Percentiles rank a stretch among this genome's conserved stretches.
Conservation (phyloP, 768 basidiomycete genomes). For the Agrocybe chaxingu region DNA sequence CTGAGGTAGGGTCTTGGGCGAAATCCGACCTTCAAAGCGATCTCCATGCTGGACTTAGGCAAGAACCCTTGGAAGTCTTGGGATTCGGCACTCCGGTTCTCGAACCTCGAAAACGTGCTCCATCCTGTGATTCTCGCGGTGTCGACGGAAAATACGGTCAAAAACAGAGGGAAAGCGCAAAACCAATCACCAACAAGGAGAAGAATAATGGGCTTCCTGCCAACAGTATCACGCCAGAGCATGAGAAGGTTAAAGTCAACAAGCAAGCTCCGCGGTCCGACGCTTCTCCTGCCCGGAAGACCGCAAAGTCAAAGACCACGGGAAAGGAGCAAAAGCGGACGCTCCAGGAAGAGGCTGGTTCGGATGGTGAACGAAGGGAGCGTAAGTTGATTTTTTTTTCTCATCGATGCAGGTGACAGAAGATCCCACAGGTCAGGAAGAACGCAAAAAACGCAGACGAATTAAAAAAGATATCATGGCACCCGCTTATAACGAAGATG, state of each 20-base stretch:
- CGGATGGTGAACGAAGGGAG: slow-evolving; percentile 17
- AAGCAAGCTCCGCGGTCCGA: too few species aligned
- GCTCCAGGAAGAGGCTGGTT: not conserved
- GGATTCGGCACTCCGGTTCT: slow-evolving; percentile 57
- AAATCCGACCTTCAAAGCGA: not conserved
- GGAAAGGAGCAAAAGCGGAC: not conserved
- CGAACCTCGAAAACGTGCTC: slow-evolving; percentile 35
- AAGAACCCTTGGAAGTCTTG: slow-evolving; percentile 13
- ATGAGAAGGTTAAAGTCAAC: too few species aligned
- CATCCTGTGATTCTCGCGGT: not conserved
- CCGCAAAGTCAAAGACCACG: too few species aligned
- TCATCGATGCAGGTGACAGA: too few species aligned
- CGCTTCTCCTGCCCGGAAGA: too few species aligned
- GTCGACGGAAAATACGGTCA: too few species aligned
- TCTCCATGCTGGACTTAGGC: not conserved
- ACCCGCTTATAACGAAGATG: slow-evolving; percentile 18
- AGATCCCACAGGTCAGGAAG: slow-evolving; percentile 48
- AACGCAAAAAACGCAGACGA: slow-evolving; percentile 64
- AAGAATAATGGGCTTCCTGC: too few species aligned
- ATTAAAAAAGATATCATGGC: slow-evolving; percentile 53
- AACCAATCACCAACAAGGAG: too few species aligned
- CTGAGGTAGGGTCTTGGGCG: slow-evolving; percentile 28
- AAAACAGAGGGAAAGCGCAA: too few species aligned
- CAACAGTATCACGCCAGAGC: too few species aligned
- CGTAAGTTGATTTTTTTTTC: slow-evolving; percentile 15